These are phyloP conservation scores for Thalassiosira livingstoniorum DNA, from an alignment of 352 stramenopile species.

Conservation along the genomic window DNA sequence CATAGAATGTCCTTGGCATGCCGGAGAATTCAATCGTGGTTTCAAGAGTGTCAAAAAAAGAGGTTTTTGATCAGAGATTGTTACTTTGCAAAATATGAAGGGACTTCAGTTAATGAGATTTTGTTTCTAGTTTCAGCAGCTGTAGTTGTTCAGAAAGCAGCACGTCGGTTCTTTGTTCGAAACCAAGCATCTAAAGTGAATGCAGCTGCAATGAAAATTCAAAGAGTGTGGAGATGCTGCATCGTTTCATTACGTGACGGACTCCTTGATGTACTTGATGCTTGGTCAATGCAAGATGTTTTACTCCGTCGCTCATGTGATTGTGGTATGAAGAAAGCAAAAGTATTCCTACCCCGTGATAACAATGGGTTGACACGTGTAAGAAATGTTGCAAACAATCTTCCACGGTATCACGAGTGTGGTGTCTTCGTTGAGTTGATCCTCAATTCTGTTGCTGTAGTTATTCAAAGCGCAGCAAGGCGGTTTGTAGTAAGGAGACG, in stretches of 20 bases:
- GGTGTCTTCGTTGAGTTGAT: slow-evolving; percentile 60
- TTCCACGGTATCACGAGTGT: slow-evolving; percentile 47
- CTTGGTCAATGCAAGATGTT: slow-evolving; percentile 2
- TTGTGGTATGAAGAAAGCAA: slow-evolving; percentile 36
- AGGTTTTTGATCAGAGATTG: too few relatives aligned
- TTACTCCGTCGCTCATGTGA: neutral
- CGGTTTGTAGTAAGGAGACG: slow-evolving; percentile 33
- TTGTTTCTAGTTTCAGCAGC: neutral
- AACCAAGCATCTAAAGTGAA: slow-evolving; percentile 13
- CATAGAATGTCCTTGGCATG: neutral
- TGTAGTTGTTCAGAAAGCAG: slow-evolving; percentile 22
- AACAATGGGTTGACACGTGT: slow-evolving; percentile 37
- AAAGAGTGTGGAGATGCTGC: slow-evolving; percentile 39
- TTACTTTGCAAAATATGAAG: too few relatives aligned
- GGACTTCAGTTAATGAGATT: too few relatives aligned
- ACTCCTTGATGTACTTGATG: slow-evolving; percentile 41
- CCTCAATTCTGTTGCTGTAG: slow-evolving; percentile 57
- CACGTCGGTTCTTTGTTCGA: slow-evolving; percentile 23
- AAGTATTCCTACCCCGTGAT: slow-evolving; percentile 46
- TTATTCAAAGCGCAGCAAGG: slow-evolving; percentile 55
- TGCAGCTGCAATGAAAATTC: slow-evolving; percentile 44
- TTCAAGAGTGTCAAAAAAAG: too few relatives aligned
- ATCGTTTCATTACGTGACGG: slow-evolving; percentile 27
- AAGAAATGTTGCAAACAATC: slow-evolving; percentile 38
- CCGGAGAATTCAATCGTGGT: neutral